Percentiles rank a stretch among this genome's conserved stretches.
phyloP scores from a whole-genome alignment of 176 grass and related monocot species.

The Lolium perenne region DNA sequence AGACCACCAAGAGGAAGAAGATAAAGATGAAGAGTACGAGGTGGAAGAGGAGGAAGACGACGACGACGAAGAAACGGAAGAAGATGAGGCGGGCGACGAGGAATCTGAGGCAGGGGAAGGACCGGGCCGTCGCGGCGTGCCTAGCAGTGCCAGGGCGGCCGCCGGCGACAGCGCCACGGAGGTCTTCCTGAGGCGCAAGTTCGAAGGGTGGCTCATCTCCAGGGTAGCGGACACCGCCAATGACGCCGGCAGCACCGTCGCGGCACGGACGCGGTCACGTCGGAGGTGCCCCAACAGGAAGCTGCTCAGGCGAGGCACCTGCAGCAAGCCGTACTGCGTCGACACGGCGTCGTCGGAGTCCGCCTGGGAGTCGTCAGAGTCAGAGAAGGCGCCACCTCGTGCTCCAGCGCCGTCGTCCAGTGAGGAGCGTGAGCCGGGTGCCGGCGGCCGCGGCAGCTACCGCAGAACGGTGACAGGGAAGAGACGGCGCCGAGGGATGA shows the following conservation, averaged over 20 bases:
- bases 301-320: constrained; percentile 28
- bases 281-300: constrained; percentile 31
- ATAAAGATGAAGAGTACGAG: constrained; percentile 23
- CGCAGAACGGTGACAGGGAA: background rate
- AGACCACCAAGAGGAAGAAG: background rate
- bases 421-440: background rate
- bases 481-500: constrained; percentile 1
- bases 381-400: background rate
- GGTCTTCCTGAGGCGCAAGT: constrained; percentile 11
- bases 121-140: background rate
- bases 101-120: constrained; percentile 9
- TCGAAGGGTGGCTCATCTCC: constrained; percentile 29
- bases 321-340: constrained; percentile 35
- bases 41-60: constrained; percentile 21
- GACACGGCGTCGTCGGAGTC: constrained; percentile 31
- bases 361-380: constrained; percentile 13
- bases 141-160: constrained; percentile 13
- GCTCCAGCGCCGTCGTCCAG: background rate
- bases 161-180: background rate
- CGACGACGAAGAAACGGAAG: constrained; percentile 6
- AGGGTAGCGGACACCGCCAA: background rate
- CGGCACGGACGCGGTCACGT: constrained; percentile 28
- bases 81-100: background rate
- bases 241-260: background rate
- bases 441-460: background rate